Evolutionary conservation across 129 eudicot species (phyloP).

Genomic region (Flaveria sonorensis): DNA sequence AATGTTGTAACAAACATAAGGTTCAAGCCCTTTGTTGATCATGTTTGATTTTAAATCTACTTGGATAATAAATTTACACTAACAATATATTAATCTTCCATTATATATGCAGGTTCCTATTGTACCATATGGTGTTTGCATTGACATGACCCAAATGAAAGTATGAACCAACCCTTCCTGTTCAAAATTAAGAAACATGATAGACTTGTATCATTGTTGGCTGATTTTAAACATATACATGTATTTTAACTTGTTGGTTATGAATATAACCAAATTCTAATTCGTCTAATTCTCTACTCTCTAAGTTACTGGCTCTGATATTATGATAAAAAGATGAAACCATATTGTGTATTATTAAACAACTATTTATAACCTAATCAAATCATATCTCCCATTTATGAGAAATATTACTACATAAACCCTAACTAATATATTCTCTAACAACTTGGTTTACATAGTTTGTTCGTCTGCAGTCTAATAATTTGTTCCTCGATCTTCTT

Average conservation of each 20-base stretch:
- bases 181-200: slow-evolving; percentile 32
- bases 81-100: slow-evolving; percentile 9
- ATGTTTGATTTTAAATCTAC: slow-evolving; percentile 6
- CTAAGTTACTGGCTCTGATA: too few species aligned
- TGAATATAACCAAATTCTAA: too few species aligned
- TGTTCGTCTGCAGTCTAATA: background rate
- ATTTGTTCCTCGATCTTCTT: background rate
- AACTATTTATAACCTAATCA: too few species aligned
- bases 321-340: too few species aligned
- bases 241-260: too few species aligned
- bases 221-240: background rate
- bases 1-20: slow-evolving; percentile 74
- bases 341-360: too few species aligned
- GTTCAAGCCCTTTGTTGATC: slow-evolving; percentile 37
- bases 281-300: too few species aligned
- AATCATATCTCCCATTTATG: too few species aligned
- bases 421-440: too few species aligned
- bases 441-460: too few species aligned
- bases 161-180: slow-evolving; percentile 48
- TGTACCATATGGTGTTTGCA: slow-evolving; percentile 98
- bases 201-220: slow-evolving; percentile 19
- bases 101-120: slow-evolving; percentile 77
- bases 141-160: slow-evolving; percentile 89
- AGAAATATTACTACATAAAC: too few species aligned
- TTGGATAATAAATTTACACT: background rate